Base-by-base conservation (phyloP, 2,329 filamentous ascomycete species). In the Fusarium temperatum region DNA sequence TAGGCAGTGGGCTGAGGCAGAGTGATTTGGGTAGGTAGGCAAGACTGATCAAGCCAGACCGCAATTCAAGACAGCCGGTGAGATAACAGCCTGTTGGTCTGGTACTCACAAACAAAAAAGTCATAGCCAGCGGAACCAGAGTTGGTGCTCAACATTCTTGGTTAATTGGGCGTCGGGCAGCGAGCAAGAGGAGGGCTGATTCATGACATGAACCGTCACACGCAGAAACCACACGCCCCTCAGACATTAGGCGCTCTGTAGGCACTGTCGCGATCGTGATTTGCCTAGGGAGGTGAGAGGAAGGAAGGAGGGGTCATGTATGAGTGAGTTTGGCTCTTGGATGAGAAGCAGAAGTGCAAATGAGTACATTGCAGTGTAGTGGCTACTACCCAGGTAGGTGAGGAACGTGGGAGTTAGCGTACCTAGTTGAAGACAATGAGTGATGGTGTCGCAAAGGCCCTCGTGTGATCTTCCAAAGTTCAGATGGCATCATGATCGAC, bases 121-220 rank as follows among this genome's bases (percentile, higher is more conserved):
- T 20, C 42, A 53, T 55, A 64, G 44, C 39, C 48, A 75, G 41
- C 48, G 51, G 44, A 68, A 45, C 45, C 56, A 48, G 57, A 56
- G 36, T 64, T 63, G 68, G 63, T 58, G 55, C 63, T 67, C 70
- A 68, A 57, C 62, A 42, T 68, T 66, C 57, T 68, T 47, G 55
- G 48, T 65, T 62, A 68, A 76, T 74, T 75, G 75, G 76, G 75
- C 71, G 62, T 75, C 70, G 72, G 73, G 75, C 63, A 76, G 74
- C 72, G 66, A 76, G 63, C 56, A 66, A 48, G 72, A 72, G 55
- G 64, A 78, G 66, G 63, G 59, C 75, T 78, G 72, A 69, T 75
- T 73, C 63, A 68, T 76, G 72, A 78, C 76, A 78, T 63, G 61
- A 74, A 58, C 64, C 55, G 68, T 78, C 75, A 76, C 68, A 77